Percentiles rank a stretch among this genome's conserved stretches.
Evolutionary conservation across 768 basidiomycete species (phyloP).

Genomic region (Boletus subcaerulescens): DNA sequence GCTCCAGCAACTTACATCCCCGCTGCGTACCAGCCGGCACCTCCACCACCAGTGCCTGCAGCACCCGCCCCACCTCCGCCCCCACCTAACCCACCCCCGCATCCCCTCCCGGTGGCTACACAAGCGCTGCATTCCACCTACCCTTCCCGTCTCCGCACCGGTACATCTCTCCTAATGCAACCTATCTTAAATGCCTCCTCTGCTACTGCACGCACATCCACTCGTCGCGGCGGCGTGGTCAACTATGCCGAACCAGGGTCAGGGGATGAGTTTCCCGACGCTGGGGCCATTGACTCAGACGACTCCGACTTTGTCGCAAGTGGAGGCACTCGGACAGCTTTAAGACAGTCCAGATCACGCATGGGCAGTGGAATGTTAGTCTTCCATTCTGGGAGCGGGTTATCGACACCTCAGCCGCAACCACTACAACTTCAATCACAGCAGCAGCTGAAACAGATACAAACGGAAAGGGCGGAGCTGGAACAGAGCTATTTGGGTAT

Average conservation of each 20-base stretch:
- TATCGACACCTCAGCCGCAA: constrained; percentile 34
- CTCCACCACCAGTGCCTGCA: constrained; percentile 30
- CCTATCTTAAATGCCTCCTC: constrained; percentile 58
- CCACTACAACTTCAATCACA: constrained; percentile 15
- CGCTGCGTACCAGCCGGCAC: constrained; percentile 38
- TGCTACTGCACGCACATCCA: constrained; percentile 43
- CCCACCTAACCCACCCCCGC: constrained; percentile 49
- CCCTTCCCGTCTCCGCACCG: constrained; percentile 86
- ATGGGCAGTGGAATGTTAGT: constrained; percentile 50
- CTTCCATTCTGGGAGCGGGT: constrained; percentile 51
- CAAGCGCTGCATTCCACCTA: constrained; percentile 85
- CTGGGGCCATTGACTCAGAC: constrained; percentile 78
- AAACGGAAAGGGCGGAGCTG: constrained; percentile 53
- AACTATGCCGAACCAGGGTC: constrained; percentile 89
- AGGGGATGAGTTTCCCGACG: constrained; percentile 77
- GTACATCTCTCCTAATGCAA: constrained; percentile 86
- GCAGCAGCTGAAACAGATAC: constrained; percentile 18
- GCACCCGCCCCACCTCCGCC: constrained; percentile 27
- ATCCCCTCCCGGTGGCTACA: constrained; percentile 53
- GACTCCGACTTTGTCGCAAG: constrained; percentile 80
- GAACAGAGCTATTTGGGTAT: constrained; percentile 90
- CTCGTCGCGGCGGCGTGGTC: constrained; percentile 64
- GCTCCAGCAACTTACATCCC: constrained; percentile 35
- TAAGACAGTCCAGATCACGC: constrained; percentile 45
- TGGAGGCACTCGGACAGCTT: constrained; percentile 56